Percentiles rank a stretch among this genome's conserved stretches.
These are phyloP conservation scores for Pinus tabuliformis DNA, from an alignment of 75 land plant species.

Conservation along the genomic window DNA sequence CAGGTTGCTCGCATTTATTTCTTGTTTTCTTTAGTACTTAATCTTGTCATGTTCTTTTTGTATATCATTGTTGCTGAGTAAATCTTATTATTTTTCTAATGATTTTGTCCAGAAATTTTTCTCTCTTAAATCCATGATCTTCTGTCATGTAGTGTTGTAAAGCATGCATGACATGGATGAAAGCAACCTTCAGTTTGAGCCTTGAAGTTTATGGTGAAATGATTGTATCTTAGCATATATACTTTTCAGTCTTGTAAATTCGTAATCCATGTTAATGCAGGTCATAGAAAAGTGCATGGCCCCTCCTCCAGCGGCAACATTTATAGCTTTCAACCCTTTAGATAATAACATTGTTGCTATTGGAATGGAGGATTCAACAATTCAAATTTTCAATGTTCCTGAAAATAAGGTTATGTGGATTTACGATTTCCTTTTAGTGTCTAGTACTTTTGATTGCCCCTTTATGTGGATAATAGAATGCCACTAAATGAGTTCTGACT, in stretches of 20 bases:
- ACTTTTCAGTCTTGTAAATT: no score
- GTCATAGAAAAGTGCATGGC: conserved; percentile 83
- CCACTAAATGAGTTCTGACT: neutral
- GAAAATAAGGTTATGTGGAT: conserved; percentile 58
- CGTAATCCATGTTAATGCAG: conserved; percentile 17
- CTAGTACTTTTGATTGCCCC: no score
- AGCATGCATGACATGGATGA: neutral
- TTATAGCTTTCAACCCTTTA: conserved; percentile 77
- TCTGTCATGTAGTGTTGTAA: neutral
- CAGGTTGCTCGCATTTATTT: neutral
- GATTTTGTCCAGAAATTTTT: neutral
- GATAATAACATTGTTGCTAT: conserved; percentile 83
- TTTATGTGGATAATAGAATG: neutral
- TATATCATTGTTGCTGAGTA: neutral
- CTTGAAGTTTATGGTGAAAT: no score
- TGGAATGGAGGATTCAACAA: conserved; percentile 83
- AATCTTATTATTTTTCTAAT: neutral
- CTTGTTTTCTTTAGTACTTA: neutral
- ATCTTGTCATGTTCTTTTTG: neutral
- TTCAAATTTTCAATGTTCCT: conserved; percentile 75
- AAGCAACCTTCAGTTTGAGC: no score
- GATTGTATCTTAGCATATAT: no score
- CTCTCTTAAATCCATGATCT: neutral
- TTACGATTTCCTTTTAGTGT: no score
- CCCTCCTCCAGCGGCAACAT: conserved; percentile 83